These are phyloP conservation scores for Neonectria punicea DNA, from an alignment of 2,329 filamentous ascomycete genomes.

Conservation along the genomic window DNA sequence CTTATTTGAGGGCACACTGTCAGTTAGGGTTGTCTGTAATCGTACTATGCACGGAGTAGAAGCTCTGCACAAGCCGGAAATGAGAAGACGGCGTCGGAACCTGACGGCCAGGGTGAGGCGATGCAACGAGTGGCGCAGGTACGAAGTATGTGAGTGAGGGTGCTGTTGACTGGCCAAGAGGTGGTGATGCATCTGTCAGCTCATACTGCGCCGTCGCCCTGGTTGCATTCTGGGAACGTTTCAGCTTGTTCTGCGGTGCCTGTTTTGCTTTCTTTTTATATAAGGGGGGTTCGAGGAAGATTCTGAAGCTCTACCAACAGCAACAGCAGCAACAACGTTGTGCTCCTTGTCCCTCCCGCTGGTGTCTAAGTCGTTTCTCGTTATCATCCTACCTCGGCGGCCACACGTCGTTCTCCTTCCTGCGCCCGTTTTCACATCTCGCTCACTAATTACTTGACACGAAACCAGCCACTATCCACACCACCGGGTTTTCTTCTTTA, in stretches of 20 bases:
- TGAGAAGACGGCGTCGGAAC: not conserved
- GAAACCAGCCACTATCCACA: not conserved
- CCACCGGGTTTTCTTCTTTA: not conserved
- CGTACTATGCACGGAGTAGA: no score
- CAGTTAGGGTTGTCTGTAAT: not conserved
- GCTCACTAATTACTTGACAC: not conserved
- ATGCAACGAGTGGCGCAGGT: not conserved
- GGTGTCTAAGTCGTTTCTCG: not conserved
- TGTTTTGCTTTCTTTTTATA: not conserved
- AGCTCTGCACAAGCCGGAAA: slow-evolving; percentile 12
- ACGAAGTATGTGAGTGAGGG: not conserved
- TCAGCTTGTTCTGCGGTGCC: not conserved
- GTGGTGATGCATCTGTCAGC: not conserved
- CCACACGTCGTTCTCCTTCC: not conserved
- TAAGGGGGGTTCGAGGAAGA: not conserved
- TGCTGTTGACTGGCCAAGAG: not conserved
- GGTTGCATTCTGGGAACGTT: not conserved
- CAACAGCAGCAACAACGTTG: not conserved
- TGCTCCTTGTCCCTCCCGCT: not conserved
- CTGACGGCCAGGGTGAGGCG: not conserved
- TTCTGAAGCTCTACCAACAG: not conserved
- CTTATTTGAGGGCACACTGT: not conserved
- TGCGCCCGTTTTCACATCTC: not conserved
- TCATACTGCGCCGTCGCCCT: not conserved
- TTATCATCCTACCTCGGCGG: not conserved